A percentile compares a stretch with the other conserved stretches of the same genome.
phyloP scores from a whole-genome alignment of 352 stramenopile species.

The Pythium monospermum region DNA sequence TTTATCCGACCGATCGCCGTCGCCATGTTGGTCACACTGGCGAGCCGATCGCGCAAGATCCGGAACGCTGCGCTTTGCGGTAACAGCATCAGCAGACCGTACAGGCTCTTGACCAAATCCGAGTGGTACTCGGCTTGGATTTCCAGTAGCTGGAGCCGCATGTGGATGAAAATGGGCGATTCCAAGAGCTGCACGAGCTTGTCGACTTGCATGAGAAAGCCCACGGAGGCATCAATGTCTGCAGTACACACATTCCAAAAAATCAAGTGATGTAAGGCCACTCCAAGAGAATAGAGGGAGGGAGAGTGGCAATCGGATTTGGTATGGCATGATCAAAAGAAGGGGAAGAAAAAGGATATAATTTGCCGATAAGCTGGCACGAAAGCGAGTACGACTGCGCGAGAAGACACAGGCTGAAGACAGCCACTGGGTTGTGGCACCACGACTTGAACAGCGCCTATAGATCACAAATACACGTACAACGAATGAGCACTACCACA shows the following conservation, averaged over 20 bases:
- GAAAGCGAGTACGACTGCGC: slow-evolving; percentile 98
- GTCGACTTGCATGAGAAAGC: slow-evolving; percentile 99
- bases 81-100: slow-evolving; percentile 97
- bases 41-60: slow-evolving; percentile 76
- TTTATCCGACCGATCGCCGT: slow-evolving; percentile 78
- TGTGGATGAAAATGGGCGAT: slow-evolving; percentile 98
- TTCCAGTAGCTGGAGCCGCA: slow-evolving; percentile 97
- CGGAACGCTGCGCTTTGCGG: slow-evolving; percentile 90
- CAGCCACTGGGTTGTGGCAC: slow-evolving; percentile 97
- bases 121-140: slow-evolving; percentile 93
- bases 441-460: slow-evolving; percentile 89
- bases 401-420: slow-evolving; percentile 97
- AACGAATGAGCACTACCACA: not conserved
- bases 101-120: slow-evolving; percentile 96
- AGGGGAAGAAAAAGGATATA: slow-evolving; percentile 74
- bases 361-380: slow-evolving; percentile 93
- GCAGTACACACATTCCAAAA: slow-evolving; percentile 47
- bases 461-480: not conserved
- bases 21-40: slow-evolving; percentile 85
- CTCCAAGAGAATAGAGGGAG: slow-evolving; percentile 2
- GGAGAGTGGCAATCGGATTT: not conserved
- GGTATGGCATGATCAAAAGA: no score
- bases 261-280: slow-evolving; percentile 35
- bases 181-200: slow-evolving; percentile 99
- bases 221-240: slow-evolving; percentile 95